Conservation (phyloP, 2,329 filamentous ascomycete species). For the Nemania diffusa region DNA sequence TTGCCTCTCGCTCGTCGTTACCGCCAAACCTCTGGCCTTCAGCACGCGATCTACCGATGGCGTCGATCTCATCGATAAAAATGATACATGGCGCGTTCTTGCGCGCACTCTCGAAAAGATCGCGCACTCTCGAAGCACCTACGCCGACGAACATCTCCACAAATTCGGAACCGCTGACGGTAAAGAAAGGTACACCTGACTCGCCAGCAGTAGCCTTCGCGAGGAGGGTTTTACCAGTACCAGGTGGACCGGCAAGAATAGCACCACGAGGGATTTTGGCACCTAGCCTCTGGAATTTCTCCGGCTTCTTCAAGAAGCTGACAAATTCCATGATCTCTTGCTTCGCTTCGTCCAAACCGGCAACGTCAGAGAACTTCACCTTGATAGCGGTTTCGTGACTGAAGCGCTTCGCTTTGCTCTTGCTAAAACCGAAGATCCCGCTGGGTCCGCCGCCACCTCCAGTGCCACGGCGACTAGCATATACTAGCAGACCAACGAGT, state of each 20-base stretch:
- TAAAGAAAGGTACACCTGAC: slow-evolving; percentile 97
- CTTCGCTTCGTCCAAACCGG: slow-evolving; percentile 98
- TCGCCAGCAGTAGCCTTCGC: slow-evolving; percentile 98
- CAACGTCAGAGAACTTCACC: slow-evolving; percentile 96
- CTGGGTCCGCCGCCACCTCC: slow-evolving; percentile 73
- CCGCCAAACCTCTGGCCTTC: slow-evolving; percentile 84
- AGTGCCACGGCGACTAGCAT: slow-evolving; percentile 76
- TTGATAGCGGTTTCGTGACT: slow-evolving; percentile 97
- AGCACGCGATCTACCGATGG: slow-evolving; percentile 89
- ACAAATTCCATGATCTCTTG: slow-evolving; percentile 99
- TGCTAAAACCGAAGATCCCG: slow-evolving; percentile 94
- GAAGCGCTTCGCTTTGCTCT: slow-evolving; percentile 95
- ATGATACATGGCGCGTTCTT: slow-evolving; percentile 99
- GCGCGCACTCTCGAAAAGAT: slow-evolving; percentile 91
- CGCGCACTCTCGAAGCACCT: slow-evolving; percentile 92
- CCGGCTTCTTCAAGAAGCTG: slow-evolving; percentile 93
- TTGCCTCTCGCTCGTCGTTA: slow-evolving; percentile 96
- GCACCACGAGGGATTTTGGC: slow-evolving; percentile 98
- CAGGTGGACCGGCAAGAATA: slow-evolving; percentile 95
- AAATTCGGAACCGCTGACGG: slow-evolving; percentile 97
- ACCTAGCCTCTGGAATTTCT: slow-evolving; percentile 90
- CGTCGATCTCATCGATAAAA: slow-evolving; percentile 99
- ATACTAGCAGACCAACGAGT: slow-evolving; percentile 84
- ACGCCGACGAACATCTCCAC: slow-evolving; percentile 99
- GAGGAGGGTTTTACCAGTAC: slow-evolving; percentile 96